A percentile compares a stretch with the other conserved stretches of the same genome.
Evolutionary conservation across 371 early-diverging fungal species (phyloP).

Genomic region (Mucor saturninus): DNA sequence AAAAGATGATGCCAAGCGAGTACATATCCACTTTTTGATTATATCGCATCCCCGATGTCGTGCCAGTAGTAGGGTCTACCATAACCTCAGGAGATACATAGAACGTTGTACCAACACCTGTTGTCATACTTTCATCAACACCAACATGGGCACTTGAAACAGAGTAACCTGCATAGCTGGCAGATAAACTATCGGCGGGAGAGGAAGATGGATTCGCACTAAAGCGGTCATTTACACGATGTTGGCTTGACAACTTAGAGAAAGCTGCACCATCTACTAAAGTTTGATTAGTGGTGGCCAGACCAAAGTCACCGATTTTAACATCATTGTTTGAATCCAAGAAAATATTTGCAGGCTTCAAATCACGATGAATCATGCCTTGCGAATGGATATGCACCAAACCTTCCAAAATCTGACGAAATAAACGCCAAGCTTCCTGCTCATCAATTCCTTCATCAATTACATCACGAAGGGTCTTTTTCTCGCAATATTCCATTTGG

Average conservation of each 20-base stretch:
- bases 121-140: conserved; percentile 66
- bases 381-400: conserved; percentile 84
- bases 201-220: neutral
- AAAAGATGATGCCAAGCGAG: conserved; percentile 65
- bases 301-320: conserved; percentile 98
- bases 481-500: conserved; percentile 98
- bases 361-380: conserved; percentile 96
- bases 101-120: conserved; percentile 90
- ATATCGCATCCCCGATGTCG: conserved; percentile 55
- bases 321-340: conserved; percentile 88
- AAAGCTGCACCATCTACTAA: conserved; percentile 49
- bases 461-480: conserved; percentile 87
- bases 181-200: conserved; percentile 20
- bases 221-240: conserved; percentile 13
- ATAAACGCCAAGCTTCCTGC: conserved; percentile 71
- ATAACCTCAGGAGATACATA: conserved; percentile 92
- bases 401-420: conserved; percentile 87
- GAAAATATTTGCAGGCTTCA: conserved; percentile 97
- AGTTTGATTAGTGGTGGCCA: conserved; percentile 80
- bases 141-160: conserved; percentile 50
- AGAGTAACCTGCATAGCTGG: conserved; percentile 47
- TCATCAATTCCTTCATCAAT: conserved; percentile 83
- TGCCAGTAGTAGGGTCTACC: conserved; percentile 48
- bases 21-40: conserved; percentile 63
- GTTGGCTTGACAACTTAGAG: conserved; percentile 18